Conservation (phyloP, 176 grass and related monocot species). For the Musa itinerans region DNA sequence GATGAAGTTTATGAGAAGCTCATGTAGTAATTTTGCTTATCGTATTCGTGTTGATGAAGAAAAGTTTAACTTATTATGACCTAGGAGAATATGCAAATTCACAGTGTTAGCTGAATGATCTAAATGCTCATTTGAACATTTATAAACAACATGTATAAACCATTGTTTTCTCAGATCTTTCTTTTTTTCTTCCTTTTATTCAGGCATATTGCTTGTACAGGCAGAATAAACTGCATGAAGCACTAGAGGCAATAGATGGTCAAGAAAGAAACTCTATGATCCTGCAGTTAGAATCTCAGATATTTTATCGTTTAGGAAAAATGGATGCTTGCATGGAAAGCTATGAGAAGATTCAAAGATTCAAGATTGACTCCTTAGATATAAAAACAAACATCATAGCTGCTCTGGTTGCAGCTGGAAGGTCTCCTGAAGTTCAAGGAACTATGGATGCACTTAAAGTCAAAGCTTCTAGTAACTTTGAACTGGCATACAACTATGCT, state of each 20-base stretch:
- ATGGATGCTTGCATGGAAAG: constrained; percentile 81
- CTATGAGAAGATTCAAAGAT: constrained; percentile 81
- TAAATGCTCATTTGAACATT: background rate
- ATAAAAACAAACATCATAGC: constrained; percentile 80
- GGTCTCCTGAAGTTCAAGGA: constrained; percentile 63
- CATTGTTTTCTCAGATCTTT: background rate
- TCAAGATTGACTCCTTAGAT: constrained; percentile 76
- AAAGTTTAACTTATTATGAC: background rate
- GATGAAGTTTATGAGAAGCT: too few species aligned
- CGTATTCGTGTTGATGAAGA: background rate
- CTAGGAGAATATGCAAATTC: background rate
- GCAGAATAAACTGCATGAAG: constrained; percentile 88
- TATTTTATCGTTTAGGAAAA: constrained; percentile 72
- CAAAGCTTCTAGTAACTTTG: constrained; percentile 65
- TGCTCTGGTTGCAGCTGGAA: constrained; percentile 72
- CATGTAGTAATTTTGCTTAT: background rate
- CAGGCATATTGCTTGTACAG: constrained; percentile 96
- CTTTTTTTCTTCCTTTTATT: constrained; percentile 10
- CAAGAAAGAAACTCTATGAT: constrained; percentile 53
- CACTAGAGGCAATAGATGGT: constrained; percentile 45
- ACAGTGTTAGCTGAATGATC: background rate
- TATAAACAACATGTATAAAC: background rate
- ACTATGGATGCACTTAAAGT: constrained; percentile 63
- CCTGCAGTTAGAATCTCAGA: constrained; percentile 90
- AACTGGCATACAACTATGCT: constrained; percentile 88